A percentile compares a stretch with the other conserved stretches of the same genome.
Evolutionary conservation across 1,284 basidiomycete species (phyloP).

Genomic region (Cryptococcus jaspeensis): DNA sequence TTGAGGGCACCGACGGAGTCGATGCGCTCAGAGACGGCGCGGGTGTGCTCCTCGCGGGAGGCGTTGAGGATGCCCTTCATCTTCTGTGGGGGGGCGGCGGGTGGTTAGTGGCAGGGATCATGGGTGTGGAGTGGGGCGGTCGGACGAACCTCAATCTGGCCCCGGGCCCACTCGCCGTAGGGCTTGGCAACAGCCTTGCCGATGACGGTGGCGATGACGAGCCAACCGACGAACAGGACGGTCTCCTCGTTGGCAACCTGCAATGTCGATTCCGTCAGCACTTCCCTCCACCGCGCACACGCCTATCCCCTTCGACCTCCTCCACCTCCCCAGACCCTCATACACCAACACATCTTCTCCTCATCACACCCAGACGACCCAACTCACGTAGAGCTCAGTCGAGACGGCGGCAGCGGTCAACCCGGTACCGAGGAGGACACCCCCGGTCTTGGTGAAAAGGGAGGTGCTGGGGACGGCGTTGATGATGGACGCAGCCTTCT

Average conservation of each 20-base stretch:
- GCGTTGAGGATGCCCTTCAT: slow-evolving; percentile 79
- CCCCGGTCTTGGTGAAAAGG: slow-evolving; percentile 90
- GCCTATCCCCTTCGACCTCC: not conserved
- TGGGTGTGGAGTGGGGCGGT: not conserved
- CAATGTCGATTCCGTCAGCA: not conserved
- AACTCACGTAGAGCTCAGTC: slow-evolving; percentile 82
- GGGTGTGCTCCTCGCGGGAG: slow-evolving; percentile 85
- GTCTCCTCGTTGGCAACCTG: slow-evolving; percentile 89
- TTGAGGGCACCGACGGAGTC: slow-evolving; percentile 87
- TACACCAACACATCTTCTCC: not conserved
- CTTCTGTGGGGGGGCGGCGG: slow-evolving; percentile 49
- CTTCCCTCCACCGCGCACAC: not conserved
- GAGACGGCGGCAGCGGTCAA: slow-evolving; percentile 90
- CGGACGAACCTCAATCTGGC: slow-evolving; percentile 63
- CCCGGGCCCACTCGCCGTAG: slow-evolving; percentile 90
- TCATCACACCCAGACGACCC: not conserved
- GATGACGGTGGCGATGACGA: slow-evolving; percentile 83
- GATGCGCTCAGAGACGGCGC: slow-evolving; percentile 91
- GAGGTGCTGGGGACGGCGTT: slow-evolving; percentile 89
- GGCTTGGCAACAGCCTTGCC: slow-evolving; percentile 77
- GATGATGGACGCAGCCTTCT: slow-evolving; percentile 87
- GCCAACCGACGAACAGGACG: slow-evolving; percentile 75
- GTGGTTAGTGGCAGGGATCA: not conserved
- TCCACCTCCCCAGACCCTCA: not conserved
- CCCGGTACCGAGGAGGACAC: slow-evolving; percentile 86